Evolutionary conservation across 768 basidiomycete species (phyloP).

Genomic region (Mycena maculata): DNA sequence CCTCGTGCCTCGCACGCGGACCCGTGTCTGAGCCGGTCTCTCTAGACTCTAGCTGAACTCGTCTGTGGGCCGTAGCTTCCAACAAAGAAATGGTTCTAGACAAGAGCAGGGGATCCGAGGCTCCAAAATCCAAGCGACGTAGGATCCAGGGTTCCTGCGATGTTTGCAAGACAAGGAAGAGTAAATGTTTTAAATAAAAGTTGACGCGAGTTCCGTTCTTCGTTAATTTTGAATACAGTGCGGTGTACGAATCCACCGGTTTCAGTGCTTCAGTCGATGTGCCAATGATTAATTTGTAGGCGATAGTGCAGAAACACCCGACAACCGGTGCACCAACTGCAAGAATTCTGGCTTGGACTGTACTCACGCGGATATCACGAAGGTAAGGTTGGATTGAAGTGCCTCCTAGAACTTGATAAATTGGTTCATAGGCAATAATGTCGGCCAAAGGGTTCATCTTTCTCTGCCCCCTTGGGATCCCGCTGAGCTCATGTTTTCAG

Average conservation of each 20-base stretch:
- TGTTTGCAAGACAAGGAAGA: constrained; percentile 79
- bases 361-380: constrained; percentile 74
- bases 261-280: neutral
- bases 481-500: constrained; percentile 42
- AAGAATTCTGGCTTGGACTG: constrained; percentile 69
- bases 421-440: constrained; percentile 56
- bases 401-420: neutral
- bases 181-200: constrained; percentile 44
- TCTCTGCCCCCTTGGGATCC: neutral
- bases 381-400: constrained; percentile 51
- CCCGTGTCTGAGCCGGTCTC: too few species aligned
- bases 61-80: too few species aligned
- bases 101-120: too few species aligned
- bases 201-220: constrained; percentile 26
- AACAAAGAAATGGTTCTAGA: too few species aligned
- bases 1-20: too few species aligned
- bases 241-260: constrained; percentile 49
- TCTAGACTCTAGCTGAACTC: too few species aligned
- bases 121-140: too few species aligned
- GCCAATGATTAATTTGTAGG: constrained; percentile 48
- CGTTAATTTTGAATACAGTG: constrained; percentile 42
- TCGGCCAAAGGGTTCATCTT: constrained; percentile 67
- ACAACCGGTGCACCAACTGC: constrained; percentile 73
- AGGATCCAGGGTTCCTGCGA: constrained; percentile 51
- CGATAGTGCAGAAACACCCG: constrained; percentile 74